A percentile compares a stretch with the other conserved stretches of the same genome.
Conservation (phyloP, 306 rosid genomes). For the Alnus glutinosa region DNA sequence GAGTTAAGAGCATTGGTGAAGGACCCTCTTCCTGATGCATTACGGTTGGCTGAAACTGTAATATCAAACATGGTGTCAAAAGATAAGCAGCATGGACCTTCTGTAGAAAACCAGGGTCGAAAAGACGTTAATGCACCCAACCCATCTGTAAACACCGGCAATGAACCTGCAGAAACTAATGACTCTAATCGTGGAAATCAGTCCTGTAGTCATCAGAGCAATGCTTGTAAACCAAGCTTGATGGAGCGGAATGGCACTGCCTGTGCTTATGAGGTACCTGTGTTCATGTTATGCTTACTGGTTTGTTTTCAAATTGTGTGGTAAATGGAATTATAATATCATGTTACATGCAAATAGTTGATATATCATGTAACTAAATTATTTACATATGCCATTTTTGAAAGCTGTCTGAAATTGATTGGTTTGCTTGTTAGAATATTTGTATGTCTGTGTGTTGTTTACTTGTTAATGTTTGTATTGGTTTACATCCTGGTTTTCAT, state of each 20-base stretch:
- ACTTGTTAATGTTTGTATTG: too few relatives aligned
- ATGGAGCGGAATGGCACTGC: constrained; percentile 63
- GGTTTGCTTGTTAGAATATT: too few relatives aligned
- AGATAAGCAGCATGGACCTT: constrained; percentile 25
- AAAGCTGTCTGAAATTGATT: neutral
- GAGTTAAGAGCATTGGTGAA: constrained; percentile 57
- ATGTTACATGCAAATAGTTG: neutral
- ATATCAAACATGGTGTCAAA: constrained; percentile 44
- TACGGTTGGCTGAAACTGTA: constrained; percentile 47
- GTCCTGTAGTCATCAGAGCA: constrained; percentile 29
- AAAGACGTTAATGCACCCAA: constrained; percentile 25
- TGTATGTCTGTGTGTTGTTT: too few relatives aligned
- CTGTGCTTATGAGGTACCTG: constrained; percentile 53
- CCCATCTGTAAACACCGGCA: constrained; percentile 29
- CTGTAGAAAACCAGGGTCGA: constrained; percentile 33
- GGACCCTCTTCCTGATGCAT: constrained; percentile 79
- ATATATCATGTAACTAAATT: neutral
- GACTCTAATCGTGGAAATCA: constrained; percentile 34
- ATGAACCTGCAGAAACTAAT: constrained; percentile 32
- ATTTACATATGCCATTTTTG: neutral
- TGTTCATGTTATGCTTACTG: constrained; percentile 12
- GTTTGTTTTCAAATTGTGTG: neutral
- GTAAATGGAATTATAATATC: neutral
- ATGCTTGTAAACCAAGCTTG: constrained; percentile 38
- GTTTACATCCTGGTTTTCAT: too few relatives aligned